Conservation (phyloP, 371 early-diverging fungal species). For the Sporodiniella umbellata region DNA sequence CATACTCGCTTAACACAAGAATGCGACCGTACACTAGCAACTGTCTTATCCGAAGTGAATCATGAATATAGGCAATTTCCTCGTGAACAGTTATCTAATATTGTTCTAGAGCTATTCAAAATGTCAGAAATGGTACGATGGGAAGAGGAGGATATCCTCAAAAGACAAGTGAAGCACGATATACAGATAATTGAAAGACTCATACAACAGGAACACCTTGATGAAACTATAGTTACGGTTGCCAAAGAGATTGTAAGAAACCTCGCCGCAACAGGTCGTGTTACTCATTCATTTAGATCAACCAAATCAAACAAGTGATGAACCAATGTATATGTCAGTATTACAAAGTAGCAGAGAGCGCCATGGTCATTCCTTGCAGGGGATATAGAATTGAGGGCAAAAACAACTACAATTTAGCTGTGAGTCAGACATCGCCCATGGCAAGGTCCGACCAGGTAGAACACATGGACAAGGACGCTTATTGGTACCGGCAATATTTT, state of each 20-base stretch:
- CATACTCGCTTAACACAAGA: slow-evolving; percentile 40
- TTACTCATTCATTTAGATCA: too few species aligned
- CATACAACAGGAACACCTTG: background rate
- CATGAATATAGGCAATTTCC: slow-evolving; percentile 15
- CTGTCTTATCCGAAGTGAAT: slow-evolving; percentile 2
- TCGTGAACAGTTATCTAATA: slow-evolving; percentile 20
- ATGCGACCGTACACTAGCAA: slow-evolving; percentile 33
- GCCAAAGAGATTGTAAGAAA: background rate
- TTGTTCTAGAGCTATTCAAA: slow-evolving; percentile 32
- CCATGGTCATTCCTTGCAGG: slow-evolving; percentile 36
- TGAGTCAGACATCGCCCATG: background rate
- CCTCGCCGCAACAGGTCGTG: too few species aligned
- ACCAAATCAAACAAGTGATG: slow-evolving; percentile 23
- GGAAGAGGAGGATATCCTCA: slow-evolving; percentile 8
- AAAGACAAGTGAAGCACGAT: slow-evolving; percentile 4
- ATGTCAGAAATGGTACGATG: slow-evolving; percentile 49
- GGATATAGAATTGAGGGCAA: slow-evolving; percentile 36
- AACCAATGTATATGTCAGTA: slow-evolving; percentile 37
- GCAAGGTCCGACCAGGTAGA: slow-evolving; percentile 9
- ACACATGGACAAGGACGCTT: slow-evolving; percentile 28
- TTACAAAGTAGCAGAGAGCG: slow-evolving; percentile 31
- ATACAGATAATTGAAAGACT: slow-evolving; percentile 3
- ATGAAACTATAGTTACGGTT: background rate
- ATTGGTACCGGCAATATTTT: slow-evolving; percentile 31
- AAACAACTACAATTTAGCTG: slow-evolving; percentile 17